These are phyloP conservation scores for Lichtheimia ramosa DNA, from an alignment of 371 early-diverging fungal species.

Conservation along the genomic window DNA sequence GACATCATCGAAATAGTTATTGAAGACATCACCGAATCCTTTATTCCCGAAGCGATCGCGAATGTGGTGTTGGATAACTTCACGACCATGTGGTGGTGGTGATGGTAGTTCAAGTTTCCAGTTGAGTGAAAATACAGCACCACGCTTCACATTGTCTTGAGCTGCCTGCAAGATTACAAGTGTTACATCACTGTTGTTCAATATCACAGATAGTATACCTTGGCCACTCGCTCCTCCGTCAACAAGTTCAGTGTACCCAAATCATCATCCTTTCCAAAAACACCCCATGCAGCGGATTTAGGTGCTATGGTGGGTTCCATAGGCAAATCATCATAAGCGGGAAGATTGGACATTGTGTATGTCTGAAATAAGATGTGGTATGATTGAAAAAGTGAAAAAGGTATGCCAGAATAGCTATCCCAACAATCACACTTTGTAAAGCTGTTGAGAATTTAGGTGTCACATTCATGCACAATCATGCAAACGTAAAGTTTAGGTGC, in stretches of 20 bases:
- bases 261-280: conserved; percentile 45
- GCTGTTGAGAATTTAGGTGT: no score
- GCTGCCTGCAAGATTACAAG: conserved; percentile 14
- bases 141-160: conserved; percentile 14
- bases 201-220: conserved; percentile 13
- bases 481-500: no score
- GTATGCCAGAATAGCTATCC: no score
- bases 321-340: conserved; percentile 20
- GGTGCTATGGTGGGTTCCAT: conserved; percentile 20
- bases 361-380: not conserved
- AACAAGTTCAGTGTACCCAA: conserved; percentile 42
- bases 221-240: conserved; percentile 29
- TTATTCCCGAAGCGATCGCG: conserved; percentile 3
- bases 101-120: conserved; percentile 34
- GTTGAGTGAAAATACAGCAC: conserved; percentile 36
- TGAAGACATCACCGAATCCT: not conserved
- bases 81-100: conserved; percentile 25
- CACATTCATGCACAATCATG: no score
- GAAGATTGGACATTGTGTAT: conserved; percentile 6
- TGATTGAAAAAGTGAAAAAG: no score
- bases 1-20: conserved; percentile 28
- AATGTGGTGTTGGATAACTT: conserved; percentile 18
- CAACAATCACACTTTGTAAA: no score
- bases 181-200: no score
- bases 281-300: conserved; percentile 35